These are phyloP conservation scores for Lichtheimia ramosa DNA, from an alignment of 371 early-diverging fungal genomes.

Conservation along the genomic window DNA sequence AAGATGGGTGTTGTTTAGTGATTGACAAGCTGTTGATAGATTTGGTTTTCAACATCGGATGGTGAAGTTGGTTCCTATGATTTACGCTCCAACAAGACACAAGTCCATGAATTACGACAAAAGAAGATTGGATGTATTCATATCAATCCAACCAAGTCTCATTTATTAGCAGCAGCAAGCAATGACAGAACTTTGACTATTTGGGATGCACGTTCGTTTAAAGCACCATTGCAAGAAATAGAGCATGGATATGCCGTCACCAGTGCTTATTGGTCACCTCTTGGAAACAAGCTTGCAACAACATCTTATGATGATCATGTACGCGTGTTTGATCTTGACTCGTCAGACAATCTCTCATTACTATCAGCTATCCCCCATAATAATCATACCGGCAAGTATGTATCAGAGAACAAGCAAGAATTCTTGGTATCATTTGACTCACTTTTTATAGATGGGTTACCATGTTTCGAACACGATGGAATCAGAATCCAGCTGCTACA, in stretches of 20 bases:
- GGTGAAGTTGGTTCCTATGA: constrained; percentile 63
- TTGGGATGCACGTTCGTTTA: constrained; percentile 72
- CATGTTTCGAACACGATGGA: constrained; percentile 73
- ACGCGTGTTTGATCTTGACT: constrained; percentile 48
- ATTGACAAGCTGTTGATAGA: constrained; percentile 4
- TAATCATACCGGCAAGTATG: constrained; percentile 65
- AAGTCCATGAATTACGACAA: constrained; percentile 36
- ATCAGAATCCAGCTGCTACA: constrained; percentile 31
- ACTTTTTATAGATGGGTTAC: constrained; percentile 62
- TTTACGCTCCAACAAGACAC: constrained; percentile 14
- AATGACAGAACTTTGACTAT: constrained; percentile 69
- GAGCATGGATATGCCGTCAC: constrained; percentile 65
- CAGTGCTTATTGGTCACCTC: constrained; percentile 71
- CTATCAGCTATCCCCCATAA: constrained; percentile 60
- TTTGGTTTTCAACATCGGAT: constrained; percentile 64
- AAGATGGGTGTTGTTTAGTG: background rate
- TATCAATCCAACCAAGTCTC: constrained; percentile 60
- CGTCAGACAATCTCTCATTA: constrained; percentile 32
- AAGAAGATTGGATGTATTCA: constrained; percentile 73
- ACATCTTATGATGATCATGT: constrained; percentile 55
- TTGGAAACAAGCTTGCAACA: constrained; percentile 50
- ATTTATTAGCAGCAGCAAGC: constrained; percentile 66
- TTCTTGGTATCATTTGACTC: no score
- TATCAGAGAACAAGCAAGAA: background rate
- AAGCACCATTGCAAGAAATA: constrained; percentile 39